Evolutionary conservation across 2,329 filamentous ascomycete species (phyloP).

Genomic region (Verticillium dahliae): DNA sequence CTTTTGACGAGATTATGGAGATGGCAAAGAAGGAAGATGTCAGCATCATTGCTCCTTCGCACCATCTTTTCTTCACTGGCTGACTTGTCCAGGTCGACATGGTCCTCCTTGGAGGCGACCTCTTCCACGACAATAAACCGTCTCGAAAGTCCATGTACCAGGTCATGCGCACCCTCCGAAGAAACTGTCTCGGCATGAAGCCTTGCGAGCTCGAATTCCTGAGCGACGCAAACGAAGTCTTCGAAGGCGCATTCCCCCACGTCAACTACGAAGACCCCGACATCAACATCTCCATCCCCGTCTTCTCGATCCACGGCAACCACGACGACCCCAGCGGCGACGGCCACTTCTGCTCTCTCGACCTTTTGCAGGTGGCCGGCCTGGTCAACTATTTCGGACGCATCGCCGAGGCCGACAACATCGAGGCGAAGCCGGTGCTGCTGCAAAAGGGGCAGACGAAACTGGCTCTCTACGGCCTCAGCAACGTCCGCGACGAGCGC

Average conservation of each 20-base stretch:
- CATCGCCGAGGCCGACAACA: conserved; percentile 87
- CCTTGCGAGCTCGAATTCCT: conserved; percentile 93
- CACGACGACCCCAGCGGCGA: conserved; percentile 98
- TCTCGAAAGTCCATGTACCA: conserved; percentile 94
- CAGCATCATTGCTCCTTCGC: conserved; percentile 5
- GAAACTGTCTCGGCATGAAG: conserved; percentile 92
- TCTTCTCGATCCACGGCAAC: conserved; percentile 98
- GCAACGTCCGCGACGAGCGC: conserved; percentile 92
- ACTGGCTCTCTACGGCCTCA: conserved; percentile 86
- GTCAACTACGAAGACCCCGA: conserved; percentile 98
- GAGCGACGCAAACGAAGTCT: conserved; percentile 86
- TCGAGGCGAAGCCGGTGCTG: conserved; percentile 83
- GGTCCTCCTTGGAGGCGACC: conserved; percentile 88
- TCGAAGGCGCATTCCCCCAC: conserved; percentile 82
- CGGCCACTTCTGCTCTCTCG: conserved; percentile 83
- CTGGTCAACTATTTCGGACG: conserved; percentile 95
- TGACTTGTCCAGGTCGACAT: conserved; percentile 65
- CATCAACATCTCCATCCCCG: conserved; percentile 93
- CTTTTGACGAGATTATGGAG: conserved; percentile 92
- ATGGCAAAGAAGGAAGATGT: conserved; percentile 79
- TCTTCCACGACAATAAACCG: conserved; percentile 98
- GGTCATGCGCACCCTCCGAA: conserved; percentile 88
- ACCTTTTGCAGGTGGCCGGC: conserved; percentile 84
- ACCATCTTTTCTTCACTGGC: not conserved
- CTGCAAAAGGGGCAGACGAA: conserved; percentile 93